These are phyloP conservation scores for Vitis hybrid DNA, from an alignment of 177 flowering plant species.

Conservation along the genomic window DNA sequence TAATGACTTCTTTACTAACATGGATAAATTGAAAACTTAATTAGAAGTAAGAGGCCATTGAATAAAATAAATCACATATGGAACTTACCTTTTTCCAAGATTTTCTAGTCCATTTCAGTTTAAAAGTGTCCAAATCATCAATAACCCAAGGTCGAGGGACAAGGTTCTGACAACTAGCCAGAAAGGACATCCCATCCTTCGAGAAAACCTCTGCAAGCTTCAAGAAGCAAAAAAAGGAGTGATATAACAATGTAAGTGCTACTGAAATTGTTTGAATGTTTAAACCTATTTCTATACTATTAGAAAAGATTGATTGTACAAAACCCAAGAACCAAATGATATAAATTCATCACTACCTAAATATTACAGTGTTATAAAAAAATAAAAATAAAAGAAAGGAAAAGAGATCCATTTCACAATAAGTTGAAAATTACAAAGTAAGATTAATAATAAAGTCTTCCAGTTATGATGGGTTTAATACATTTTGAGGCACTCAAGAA, in stretches of 20 bases:
- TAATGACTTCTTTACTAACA: not conserved
- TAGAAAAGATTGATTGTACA: not conserved
- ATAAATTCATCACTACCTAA: not conserved
- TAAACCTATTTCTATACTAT: not conserved
- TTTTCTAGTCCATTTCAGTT: constrained; percentile 72
- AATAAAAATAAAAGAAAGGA: too few species aligned
- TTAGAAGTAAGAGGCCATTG: not conserved
- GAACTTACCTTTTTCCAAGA: constrained; percentile 82
- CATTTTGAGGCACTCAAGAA: not conserved
- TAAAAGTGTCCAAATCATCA: constrained; percentile 84
- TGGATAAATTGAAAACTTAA: not conserved
- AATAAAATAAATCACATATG: not conserved
- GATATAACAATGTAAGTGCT: not conserved
- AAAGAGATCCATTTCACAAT: not conserved
- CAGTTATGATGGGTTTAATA: not conserved
- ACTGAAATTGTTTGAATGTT: not conserved
- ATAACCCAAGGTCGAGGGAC: constrained; percentile 97
- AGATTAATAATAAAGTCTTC: not conserved
- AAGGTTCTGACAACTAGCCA: constrained; percentile 90
- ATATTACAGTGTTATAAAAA: too few species aligned
- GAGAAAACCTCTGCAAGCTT: constrained; percentile 99
- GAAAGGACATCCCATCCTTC: constrained; percentile 94
- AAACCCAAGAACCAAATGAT: not conserved
- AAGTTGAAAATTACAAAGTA: not conserved
- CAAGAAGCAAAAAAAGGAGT: constrained; percentile 26